Base-by-base conservation (phyloP, 129 eudicot genomes). In the Flaveria ramosissima region DNA sequence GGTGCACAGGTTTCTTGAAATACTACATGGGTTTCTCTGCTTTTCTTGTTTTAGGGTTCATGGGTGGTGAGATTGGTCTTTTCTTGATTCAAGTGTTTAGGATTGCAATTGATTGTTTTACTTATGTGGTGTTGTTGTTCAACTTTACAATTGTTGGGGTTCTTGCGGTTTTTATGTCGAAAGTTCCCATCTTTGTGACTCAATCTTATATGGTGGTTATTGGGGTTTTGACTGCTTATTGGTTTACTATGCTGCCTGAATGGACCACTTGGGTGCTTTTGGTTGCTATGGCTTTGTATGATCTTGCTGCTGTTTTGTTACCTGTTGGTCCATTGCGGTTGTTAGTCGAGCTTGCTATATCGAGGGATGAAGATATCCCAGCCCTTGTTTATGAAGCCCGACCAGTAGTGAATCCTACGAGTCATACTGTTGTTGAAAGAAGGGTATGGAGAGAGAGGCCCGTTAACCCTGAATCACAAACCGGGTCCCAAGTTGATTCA, bases 211-310 rank as follows among this genome's bases (percentile, higher is more conserved):
- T 95, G 88, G 97, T 91, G 74, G 79, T 95, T 32, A 91, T 95
- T 83, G 99, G 97, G 41, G 77, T 95, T 67, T 82, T 95, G 89
- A 93, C 89, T 80, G 97, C 99, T 63, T 95, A 87, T 85, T 95
- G 99, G 99, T 95, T 95, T 56, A 95, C 97, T 0, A 84, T 89
- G 80, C 76, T 91, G 81, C 97, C 99, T 73, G 99, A 95, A 63
- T 95, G 99, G 99, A 94, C 99, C 24, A 95, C 99, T 83, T 95
- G 97, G 99, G 90, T 85, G 83, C 94, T 95, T 61, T 83, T 95
- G 81, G 89, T 95, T 80, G 96, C 97, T 16, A 89, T 95, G 97
- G 74, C 97, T n/a, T 72, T 95, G 75, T 95, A 95, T 79, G 99
- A 91, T 88, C 93, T 95, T 78, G 99, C 96, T 57, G 99, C 97